These are phyloP conservation scores for Lichtheimia ramosa DNA, from an alignment of 371 early-diverging fungal genomes.

Conservation along the genomic window DNA sequence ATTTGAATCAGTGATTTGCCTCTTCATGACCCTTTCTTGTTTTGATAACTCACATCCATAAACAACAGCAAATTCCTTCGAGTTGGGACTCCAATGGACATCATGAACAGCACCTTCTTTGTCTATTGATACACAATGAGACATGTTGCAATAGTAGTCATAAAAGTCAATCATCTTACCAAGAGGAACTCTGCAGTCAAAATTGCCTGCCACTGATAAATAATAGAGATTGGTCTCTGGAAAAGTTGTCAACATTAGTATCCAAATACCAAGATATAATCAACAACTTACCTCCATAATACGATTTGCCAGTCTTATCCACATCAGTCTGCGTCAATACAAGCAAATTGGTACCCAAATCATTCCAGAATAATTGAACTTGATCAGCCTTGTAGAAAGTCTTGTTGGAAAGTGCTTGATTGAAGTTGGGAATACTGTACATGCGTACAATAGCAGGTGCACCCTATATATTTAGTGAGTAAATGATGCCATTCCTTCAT, in stretches of 20 bases:
- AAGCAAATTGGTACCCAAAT: constrained; percentile 86
- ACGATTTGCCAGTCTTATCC: constrained; percentile 92
- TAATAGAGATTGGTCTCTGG: constrained; percentile 88
- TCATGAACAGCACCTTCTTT: constrained; percentile 95
- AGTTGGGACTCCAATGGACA: constrained; percentile 91
- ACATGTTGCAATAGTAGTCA: background rate
- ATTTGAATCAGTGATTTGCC: background rate
- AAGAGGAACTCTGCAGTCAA: constrained; percentile 88
- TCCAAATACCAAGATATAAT: background rate
- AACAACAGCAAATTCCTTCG: constrained; percentile 93
- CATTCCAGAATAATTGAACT: constrained; percentile 91
- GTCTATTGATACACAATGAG: constrained; percentile 33
- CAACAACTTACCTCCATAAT: constrained; percentile 75
- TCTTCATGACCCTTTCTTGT: background rate
- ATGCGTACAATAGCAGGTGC: constrained; percentile 82
- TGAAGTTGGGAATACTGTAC: constrained; percentile 77
- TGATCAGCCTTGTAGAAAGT: constrained; percentile 94
- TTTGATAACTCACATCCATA: constrained; percentile 74
- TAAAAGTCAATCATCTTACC: constrained; percentile 20
- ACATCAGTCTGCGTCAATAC: constrained; percentile 94
- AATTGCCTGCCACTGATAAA: constrained; percentile 88
- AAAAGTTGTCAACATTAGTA: background rate
- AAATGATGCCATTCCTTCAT: background rate
- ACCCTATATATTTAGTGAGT: constrained; percentile 34
- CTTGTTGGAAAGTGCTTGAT: constrained; percentile 79